Percentiles rank a stretch among this genome's conserved stretches.
phyloP scores from a whole-genome alignment of 2,329 filamentous ascomycete species.

The Aureobasidium sp. region DNA sequence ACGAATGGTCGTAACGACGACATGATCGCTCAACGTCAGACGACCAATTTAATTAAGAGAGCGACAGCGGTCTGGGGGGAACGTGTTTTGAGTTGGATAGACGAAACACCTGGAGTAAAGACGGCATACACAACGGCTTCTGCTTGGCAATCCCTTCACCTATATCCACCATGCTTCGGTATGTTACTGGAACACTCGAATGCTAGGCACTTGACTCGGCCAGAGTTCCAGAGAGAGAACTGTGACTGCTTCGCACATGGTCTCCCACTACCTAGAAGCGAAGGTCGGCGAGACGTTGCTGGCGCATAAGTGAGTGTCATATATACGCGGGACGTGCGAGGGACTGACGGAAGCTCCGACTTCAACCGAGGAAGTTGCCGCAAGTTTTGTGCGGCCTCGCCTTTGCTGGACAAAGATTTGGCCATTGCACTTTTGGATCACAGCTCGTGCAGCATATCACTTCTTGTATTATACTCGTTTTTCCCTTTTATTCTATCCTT shows the following conservation, averaged over 20 bases:
- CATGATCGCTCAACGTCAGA: background rate
- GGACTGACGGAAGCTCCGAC: background rate
- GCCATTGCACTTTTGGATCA: conserved; percentile 4
- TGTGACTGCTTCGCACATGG: background rate
- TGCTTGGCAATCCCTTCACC: background rate
- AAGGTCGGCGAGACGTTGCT: background rate
- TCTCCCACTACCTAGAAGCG: background rate
- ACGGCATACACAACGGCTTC: background rate
- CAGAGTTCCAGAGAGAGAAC: background rate
- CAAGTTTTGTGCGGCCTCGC: conserved; percentile 4
- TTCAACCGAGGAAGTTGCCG: conserved; percentile 1
- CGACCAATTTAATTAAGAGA: background rate
- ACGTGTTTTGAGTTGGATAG: background rate
- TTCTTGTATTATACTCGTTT: conserved; percentile 12
- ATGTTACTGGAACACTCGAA: too few species aligned
- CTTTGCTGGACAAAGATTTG: background rate
- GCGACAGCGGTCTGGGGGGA: background rate
- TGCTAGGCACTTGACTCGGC: background rate
- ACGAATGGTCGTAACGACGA: background rate
- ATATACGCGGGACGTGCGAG: background rate
- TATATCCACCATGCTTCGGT: background rate
- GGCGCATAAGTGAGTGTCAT: background rate
- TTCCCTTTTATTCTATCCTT: background rate
- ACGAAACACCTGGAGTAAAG: background rate
- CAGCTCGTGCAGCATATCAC: background rate